Conservation (phyloP, 1,284 basidiomycete genomes). For the Cerioporus squamosus region DNA sequence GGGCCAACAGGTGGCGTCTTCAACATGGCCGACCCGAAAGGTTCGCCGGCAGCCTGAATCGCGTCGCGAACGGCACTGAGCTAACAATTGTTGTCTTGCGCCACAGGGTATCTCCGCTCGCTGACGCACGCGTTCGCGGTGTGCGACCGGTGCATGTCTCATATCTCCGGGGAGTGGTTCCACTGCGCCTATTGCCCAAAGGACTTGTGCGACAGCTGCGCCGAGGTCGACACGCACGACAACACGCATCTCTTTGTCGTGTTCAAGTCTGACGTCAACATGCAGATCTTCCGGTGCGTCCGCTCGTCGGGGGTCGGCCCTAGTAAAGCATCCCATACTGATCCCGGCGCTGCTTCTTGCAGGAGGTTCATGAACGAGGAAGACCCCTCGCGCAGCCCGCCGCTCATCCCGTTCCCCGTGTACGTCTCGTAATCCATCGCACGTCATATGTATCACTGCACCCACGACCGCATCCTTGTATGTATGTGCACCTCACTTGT, state of each 20-base stretch:
- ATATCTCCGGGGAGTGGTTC: constrained; percentile 84
- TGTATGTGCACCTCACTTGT: background rate
- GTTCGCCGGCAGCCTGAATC: constrained; percentile 40
- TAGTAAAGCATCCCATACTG: too few species aligned
- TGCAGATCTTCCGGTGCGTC: constrained; percentile 29
- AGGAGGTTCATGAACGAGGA: constrained; percentile 68
- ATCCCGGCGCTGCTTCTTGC: background rate
- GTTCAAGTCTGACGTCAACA: constrained; percentile 66
- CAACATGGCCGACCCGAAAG: constrained; percentile 56
- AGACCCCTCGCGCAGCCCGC: constrained; percentile 52
- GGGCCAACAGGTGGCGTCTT: constrained; percentile 54
- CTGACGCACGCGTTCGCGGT: constrained; percentile 70
- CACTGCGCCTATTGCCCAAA: constrained; percentile 85
- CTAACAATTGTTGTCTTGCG: background rate
- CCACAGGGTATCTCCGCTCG: constrained; percentile 67
- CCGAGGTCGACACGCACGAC: constrained; percentile 80
- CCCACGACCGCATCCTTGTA: background rate
- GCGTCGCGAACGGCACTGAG: too few species aligned
- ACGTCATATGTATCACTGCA: background rate
- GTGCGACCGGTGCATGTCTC: constrained; percentile 77
- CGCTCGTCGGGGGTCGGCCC: too few species aligned
- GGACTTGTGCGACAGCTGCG: constrained; percentile 82
- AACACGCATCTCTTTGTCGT: constrained; percentile 83
- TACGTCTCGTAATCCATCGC: constrained; percentile 20
- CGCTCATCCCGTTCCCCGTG: constrained; percentile 44